Percentiles rank a stretch among this genome's conserved stretches.
Evolutionary conservation across 2,329 filamentous ascomycete genomes (phyloP).

Genomic region (Penicillium sp.): DNA sequence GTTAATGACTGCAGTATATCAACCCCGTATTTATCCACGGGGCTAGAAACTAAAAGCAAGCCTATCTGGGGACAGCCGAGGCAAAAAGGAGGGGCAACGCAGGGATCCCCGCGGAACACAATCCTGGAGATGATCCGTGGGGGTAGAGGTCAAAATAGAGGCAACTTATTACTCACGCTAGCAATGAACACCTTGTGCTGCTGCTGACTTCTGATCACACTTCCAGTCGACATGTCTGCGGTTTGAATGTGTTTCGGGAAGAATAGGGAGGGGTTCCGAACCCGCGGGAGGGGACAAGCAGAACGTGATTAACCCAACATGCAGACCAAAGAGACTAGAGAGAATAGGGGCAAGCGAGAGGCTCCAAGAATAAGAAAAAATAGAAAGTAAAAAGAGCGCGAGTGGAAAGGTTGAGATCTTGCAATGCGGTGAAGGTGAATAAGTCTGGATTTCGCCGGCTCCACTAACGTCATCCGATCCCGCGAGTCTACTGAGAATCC

Average conservation of each 20-base stretch:
- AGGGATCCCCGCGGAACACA: constrained; percentile 8
- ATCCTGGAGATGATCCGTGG: constrained; percentile 4
- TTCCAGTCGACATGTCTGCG: constrained; percentile 21
- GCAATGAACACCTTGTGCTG: constrained; percentile 26
- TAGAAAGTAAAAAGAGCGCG: not conserved
- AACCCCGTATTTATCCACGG: not conserved
- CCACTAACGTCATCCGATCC: constrained; percentile 28
- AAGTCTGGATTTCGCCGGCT: constrained; percentile 24
- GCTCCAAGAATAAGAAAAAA: not conserved
- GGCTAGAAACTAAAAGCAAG: not conserved
- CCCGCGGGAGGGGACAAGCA: constrained; percentile 14
- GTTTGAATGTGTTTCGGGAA: constrained; percentile 16
- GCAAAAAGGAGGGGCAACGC: constrained; percentile 4
- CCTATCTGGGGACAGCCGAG: not conserved
- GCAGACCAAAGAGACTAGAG: not conserved
- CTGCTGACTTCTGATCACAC: constrained; percentile 17
- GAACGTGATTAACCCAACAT: constrained; percentile 10
- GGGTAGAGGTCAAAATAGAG: not conserved
- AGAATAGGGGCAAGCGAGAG: not conserved
- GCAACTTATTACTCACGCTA: constrained; percentile 19
- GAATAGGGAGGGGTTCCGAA: constrained; percentile 19
- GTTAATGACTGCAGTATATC: not conserved
- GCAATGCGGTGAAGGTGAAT: constrained; percentile 17
- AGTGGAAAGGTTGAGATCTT: not conserved
- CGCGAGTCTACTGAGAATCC: not conserved